phyloP scores from a whole-genome alignment of 1,284 basidiomycete species.

The Cronartium quercuum region DNA sequence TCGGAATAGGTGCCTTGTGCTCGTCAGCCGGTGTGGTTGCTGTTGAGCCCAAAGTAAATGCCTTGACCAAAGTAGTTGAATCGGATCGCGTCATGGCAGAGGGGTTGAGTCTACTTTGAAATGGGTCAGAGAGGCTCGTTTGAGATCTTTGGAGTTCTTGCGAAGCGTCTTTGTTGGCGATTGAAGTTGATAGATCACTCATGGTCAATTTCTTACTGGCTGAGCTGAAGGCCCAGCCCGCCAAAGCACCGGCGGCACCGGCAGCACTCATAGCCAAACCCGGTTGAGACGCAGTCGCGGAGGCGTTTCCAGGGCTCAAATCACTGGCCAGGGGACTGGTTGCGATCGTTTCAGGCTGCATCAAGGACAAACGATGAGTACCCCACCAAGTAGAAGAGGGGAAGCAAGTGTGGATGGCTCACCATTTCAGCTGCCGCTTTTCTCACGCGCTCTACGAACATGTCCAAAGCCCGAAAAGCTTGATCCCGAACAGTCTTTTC shows the following conservation, averaged over 20 bases:
- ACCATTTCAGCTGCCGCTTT: constrained; percentile 37
- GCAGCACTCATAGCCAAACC: constrained; percentile 74
- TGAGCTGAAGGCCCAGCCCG: constrained; percentile 88
- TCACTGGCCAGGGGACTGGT: constrained; percentile 12
- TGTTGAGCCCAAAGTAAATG: constrained; percentile 4
- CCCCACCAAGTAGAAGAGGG: background rate
- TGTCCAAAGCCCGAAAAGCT: constrained; percentile 67
- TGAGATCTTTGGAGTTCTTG: constrained; percentile 52
- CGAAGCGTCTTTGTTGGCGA: constrained; percentile 61
- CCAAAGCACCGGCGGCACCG: constrained; percentile 79
- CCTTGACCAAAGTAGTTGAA: background rate
- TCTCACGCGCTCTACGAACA: constrained; percentile 34
- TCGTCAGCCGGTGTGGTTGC: constrained; percentile 50
- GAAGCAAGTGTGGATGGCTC: background rate
- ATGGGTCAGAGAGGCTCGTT: constrained; percentile 44
- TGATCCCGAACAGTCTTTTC: constrained; percentile 92
- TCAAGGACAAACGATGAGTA: background rate
- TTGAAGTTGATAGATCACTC: constrained; percentile 22
- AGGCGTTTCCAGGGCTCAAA: constrained; percentile 3
- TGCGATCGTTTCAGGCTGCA: constrained; percentile 18
- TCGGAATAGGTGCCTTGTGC: constrained; percentile 53
- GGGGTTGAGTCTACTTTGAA: background rate
- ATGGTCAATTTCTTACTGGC: constrained; percentile 52
- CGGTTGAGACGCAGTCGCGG: constrained; percentile 47
- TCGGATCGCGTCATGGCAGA: background rate